Percentiles rank a stretch among this genome's conserved stretches.
Evolutionary conservation across 495 filamentous ascomycete genomes (phyloP).

Genomic region (Penicillium daleae): DNA sequence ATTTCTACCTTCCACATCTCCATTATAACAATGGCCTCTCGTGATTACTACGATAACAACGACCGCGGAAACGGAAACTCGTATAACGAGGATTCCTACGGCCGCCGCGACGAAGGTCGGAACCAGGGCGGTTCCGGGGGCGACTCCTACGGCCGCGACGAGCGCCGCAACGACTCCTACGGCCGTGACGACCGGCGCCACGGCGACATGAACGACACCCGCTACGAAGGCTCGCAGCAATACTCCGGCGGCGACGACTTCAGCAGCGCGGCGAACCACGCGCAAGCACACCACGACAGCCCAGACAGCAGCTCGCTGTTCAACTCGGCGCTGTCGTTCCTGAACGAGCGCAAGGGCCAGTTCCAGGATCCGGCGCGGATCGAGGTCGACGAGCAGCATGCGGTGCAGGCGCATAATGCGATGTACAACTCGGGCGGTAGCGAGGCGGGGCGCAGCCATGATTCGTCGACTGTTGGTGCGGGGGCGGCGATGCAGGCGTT

Average conservation of each 20-base stretch:
- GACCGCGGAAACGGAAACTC: neutral
- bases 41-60: slow-evolving; percentile 4
- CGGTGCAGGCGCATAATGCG: slow-evolving; percentile 58
- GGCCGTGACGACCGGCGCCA: slow-evolving; percentile 16
- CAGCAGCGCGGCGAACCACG: slow-evolving; percentile 51
- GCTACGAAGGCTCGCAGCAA: slow-evolving; percentile 14
- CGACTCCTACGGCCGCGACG: slow-evolving; percentile 36
- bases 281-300: slow-evolving; percentile 43
- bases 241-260: slow-evolving; percentile 43
- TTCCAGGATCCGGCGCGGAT: slow-evolving; percentile 32
- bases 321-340: slow-evolving; percentile 49
- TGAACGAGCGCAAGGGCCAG: slow-evolving; percentile 46
- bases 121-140: neutral
- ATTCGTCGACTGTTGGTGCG: slow-evolving; percentile 52
- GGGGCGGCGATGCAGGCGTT: slow-evolving; percentile 71
- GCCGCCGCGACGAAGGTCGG: neutral
- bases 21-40: neutral
- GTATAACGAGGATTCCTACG: slow-evolving; percentile 17
- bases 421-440: slow-evolving; percentile 51
- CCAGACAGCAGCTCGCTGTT: slow-evolving; percentile 50
- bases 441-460: slow-evolving; percentile 36
- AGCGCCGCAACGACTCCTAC: slow-evolving; percentile 26
- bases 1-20: neutral
- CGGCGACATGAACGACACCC: slow-evolving; percentile 18
- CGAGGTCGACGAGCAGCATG: slow-evolving; percentile 60